A percentile compares a stretch with the other conserved stretches of the same genome.
These are phyloP conservation scores for Litchi chinensis DNA, from an alignment of 345 rosid species.

Conservation along the genomic window DNA sequence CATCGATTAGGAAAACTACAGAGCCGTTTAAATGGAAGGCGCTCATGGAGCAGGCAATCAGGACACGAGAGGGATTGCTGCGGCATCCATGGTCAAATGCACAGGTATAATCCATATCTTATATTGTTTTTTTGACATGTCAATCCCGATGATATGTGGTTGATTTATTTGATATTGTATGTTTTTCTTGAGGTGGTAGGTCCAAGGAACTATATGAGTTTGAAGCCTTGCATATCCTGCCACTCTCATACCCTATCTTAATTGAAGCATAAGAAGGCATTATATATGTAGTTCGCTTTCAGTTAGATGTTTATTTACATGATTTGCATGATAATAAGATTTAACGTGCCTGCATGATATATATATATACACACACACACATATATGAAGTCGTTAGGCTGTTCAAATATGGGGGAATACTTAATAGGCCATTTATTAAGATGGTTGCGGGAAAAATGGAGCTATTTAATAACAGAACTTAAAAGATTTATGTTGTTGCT, in stretches of 20 bases:
- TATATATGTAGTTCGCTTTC: not conserved
- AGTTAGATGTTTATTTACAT: not conserved
- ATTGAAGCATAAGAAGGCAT: not conserved
- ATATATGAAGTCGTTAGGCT: not conserved
- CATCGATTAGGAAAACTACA: slow-evolving; percentile 44
- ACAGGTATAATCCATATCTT: slow-evolving; percentile 33
- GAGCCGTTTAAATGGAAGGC: slow-evolving; percentile 47
- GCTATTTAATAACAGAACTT: not conserved
- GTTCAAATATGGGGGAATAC: not conserved
- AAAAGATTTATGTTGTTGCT: not conserved
- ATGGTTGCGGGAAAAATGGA: not conserved
- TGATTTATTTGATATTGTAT: slow-evolving; percentile 2
- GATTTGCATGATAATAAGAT: slow-evolving; percentile 3
- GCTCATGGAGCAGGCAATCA: slow-evolving; percentile 48
- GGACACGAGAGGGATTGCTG: slow-evolving; percentile 52
- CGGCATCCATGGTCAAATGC: not conserved
- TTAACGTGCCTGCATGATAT: not conserved
- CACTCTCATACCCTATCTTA: not conserved
- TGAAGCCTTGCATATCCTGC: not conserved
- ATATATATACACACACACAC: not conserved
- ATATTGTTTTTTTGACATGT: slow-evolving; percentile 6
- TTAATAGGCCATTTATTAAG: not conserved
- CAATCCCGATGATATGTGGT: not conserved
- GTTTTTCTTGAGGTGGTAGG: not conserved
- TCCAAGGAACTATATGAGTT: not conserved